Conservation (phyloP, 345 rosid species). For the Erodium maritimum region DNA sequence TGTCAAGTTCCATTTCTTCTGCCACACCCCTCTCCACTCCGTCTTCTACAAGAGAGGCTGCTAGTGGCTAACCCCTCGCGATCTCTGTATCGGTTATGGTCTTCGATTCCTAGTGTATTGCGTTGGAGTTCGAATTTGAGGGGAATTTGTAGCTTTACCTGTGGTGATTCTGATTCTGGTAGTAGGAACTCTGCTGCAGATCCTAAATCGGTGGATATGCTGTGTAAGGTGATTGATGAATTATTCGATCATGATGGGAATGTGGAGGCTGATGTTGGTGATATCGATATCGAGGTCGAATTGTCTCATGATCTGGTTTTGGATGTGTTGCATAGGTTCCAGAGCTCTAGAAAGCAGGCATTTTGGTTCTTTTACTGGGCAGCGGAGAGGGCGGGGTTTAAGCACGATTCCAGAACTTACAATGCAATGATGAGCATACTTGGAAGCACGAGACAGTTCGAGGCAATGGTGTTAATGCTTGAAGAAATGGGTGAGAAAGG, state of each 20-base stretch:
- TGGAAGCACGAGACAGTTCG: slow-evolving; percentile 71
- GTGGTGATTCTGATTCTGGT: slow-evolving; percentile 10
- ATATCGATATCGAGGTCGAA: slow-evolving; percentile 34
- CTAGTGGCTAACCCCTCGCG: slow-evolving; percentile 4
- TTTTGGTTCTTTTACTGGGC: slow-evolving; percentile 87
- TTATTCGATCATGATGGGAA: slow-evolving; percentile 70
- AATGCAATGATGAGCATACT: slow-evolving; percentile 63
- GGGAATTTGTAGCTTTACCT: slow-evolving; percentile 23
- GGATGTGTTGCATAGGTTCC: slow-evolving; percentile 48
- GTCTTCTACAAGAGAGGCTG: slow-evolving; percentile 42
- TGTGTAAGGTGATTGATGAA: slow-evolving; percentile 84
- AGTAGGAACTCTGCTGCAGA: slow-evolving; percentile 19
- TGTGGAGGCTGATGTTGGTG: slow-evolving; percentile 88
- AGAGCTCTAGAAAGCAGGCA: slow-evolving; percentile 79
- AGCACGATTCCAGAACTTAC: slow-evolving; percentile 67
- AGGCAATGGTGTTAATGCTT: slow-evolving; percentile 72
- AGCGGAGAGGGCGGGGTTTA: slow-evolving; percentile 38
- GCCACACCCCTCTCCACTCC: slow-evolving; percentile 58
- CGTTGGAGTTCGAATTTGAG: slow-evolving; percentile 10
- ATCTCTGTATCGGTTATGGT: neutral
- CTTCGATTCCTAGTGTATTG: neutral
- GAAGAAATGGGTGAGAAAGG: slow-evolving; percentile 77
- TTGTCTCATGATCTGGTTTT: slow-evolving; percentile 49
- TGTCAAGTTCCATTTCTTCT: slow-evolving; percentile 48
- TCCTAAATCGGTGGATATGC: slow-evolving; percentile 46